Evolutionary conservation across 495 filamentous ascomycete species (phyloP), one percentile per base, ranked within the genome.

Genomic region (Penicillium soppii): DNA sequence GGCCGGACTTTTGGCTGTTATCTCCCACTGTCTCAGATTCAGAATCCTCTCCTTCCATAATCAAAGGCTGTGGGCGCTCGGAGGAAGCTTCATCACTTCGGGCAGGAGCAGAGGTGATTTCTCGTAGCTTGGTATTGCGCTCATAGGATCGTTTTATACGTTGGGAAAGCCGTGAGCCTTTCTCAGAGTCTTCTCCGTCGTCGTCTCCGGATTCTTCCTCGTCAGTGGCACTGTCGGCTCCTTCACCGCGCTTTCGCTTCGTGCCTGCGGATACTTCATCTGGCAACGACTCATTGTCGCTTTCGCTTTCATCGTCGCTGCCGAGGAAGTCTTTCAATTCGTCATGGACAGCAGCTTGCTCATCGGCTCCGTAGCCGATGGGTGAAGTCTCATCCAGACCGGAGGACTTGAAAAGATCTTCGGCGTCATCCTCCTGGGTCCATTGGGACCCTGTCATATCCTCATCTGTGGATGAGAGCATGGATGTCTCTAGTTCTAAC

Each of bases 291-390:
- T 75, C 73, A 29, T 54, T 73, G 60, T 78, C 76, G 37, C 68
- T 55, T 62, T 81, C 80, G 54, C 72, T 79, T 25, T 84, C 86
- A 38, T 83, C 83, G 16, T 85, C 82, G 19, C 77, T 81, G 10
- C 79, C 86, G 52, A 94, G 71, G 56, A 94, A 95, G 15, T 91
- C 89, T 35, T 83, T 78, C 5, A 94, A 68, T 60, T 95, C 91
- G 41, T 87, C 85, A 53, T 90, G 84, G 10, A 86, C 61, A 9
- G 52, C 74, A 8, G 69, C 67, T 53, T 72, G 70, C 45, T 83
- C 76, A 7, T 81, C 65, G 6, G 69, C 71, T 21, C 73, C 75
- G 52, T 56, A 76, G 17, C 72, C 69, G 9, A 75, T 73, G 13
- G 50, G 68, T 17, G 62, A 75, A 19, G 54, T 47, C 38, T 69